Base-by-base conservation (phyloP, 148 eudicot species). In the Vaccinium vitisidaea region DNA sequence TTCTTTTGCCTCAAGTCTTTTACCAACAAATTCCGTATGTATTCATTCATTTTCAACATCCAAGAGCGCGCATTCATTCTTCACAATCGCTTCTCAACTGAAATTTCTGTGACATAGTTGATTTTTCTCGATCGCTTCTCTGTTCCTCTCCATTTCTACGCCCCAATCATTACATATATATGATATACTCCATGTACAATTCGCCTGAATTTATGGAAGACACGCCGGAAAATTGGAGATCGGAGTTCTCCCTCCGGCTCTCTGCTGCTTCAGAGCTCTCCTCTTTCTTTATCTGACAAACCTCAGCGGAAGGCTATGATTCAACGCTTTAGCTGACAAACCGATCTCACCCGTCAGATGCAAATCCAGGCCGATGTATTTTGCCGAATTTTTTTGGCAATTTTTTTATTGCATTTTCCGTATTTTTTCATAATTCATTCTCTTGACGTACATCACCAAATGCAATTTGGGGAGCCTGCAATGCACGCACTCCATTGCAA, bases 41-140 rank as follows among this genome's bases (percentile, higher is more conserved):
- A 43, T 5, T 5, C 46, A 5, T 43, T 5, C 46, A 43, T 43
- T 43, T 43, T 43, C 46, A 43, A 3, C 6, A 43, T 43, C 46
- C 46, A 43, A 43, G 46, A 43, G 13, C 54, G 36, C 32, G 36
- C 5, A 10, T 53, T 79, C 50, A 21, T 84, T 36, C 82, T 75
- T 48, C 75, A n/a, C 59, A 73, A 69, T 53, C 55, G 39, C 39
- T 2, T 43, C 46, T 43, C 46, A 43, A 43, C 46, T 43, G 46
- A 43, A 43, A 43, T 5, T 43, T 43, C 83, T 36, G 4, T 2
- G 90, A 88, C 27, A 90, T 90, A 75, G 84, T 88, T 75, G 90
- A 90, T 82, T 94, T 94, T 87, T 54, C 98, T 43, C 46, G 46
- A 43, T 87, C 3, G 90, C 92, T 80, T 95, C 98, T 88, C 98